Evolutionary conservation across 352 stramenopile genomes (phyloP), one percentile per base, ranked within the genome.

Genomic region (Pythium periplocum): DNA sequence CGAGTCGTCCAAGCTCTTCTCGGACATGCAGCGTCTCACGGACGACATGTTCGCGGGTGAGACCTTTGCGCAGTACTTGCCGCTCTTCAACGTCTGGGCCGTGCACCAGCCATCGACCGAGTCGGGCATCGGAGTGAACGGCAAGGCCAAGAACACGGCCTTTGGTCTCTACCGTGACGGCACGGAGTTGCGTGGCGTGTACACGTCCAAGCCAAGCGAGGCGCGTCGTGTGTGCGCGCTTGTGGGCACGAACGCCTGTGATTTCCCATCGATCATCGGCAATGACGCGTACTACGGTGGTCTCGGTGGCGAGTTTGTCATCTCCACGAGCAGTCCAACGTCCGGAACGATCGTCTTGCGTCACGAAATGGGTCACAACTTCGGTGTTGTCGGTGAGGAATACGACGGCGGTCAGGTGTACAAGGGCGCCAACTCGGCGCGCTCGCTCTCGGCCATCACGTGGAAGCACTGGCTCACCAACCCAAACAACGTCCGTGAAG

Each of bases 261-360:
- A 74, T 37, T 71, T 71, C 38, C 62, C 66, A 26, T 66, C 64
- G 37, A 51, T 74, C 41, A 69, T 77, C 37, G 68, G 51, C 10
- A 77, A 77, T 39, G 68, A 77, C 53, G 45, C 59, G 35, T 72
- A 63, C 48, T 77, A 73, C 51, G 64, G 68, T 30, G 68, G 64
- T 0, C 45, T 77, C 1, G 68, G 68, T 9, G 69, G 66, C 30
- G 69, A 78, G 36, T 72, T 78, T 41, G 60, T 75, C 2, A 74
- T 78, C 55, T 59, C 66, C 10, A 77, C 64, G 32, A 48, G 59
- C 35, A 64, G 49, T 2, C 30, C n/a, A 33, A 70, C 54, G 30
- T 58, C 61, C 0, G 68, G 68, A 2, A 71, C 68, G 6, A 34
- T 77, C 33, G 64, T 67, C 37, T 34, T 77, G 46, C 62, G 65